Evolutionary conservation across 768 basidiomycete species (phyloP), one percentile per base, ranked within the genome.

Genomic region (Fomitopsis pulvina): DNA sequence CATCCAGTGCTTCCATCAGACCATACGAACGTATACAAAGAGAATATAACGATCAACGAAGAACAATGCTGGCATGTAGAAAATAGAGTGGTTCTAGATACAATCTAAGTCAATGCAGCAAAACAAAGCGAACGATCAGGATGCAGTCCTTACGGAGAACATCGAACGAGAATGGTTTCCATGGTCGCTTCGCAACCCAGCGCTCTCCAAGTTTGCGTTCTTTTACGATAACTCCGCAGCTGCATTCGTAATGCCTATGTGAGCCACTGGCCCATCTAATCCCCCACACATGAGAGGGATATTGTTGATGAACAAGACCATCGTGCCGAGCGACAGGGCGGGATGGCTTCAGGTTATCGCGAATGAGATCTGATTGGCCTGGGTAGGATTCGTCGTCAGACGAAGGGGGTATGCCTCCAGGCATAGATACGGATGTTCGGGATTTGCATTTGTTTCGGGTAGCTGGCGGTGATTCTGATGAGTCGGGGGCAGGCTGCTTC

Each of bases 201-300:
- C 40, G 50, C 5, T 11, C 5, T 18, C 47, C 49, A 8, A 11
- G 11, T 41, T 55, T 58, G 9, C 40, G 34, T 43, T 58, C 54
- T 38, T 47, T 55, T 20, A 51, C 49, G 2, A 51, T 29, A 14
- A 42, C n/a, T 7, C 24, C 27, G 28, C 54, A 53, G 6, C 6
- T 14, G 37, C 57, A 58, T 8, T 32, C 48, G 47, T 55, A 58
- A 11, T 30, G 51, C 10, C 57, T 34, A 4, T 14, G 10, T 4
- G 38, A 41, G 8, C 43, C 52, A 29, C 44, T 51, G 11, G 46
- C 57, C 42, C 45, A 37, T 14, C 32, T 30, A 10, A 49, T 18
- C 18, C 21, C 42, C 57, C 57, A 58, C 0, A 18, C 7, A 21
- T 58, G 57, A 1, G 3, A 16, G 26, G 4, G 34, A 37, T 18